Base-by-base conservation (phyloP, 768 basidiomycete genomes). In the Lactarius trivialis region DNA sequence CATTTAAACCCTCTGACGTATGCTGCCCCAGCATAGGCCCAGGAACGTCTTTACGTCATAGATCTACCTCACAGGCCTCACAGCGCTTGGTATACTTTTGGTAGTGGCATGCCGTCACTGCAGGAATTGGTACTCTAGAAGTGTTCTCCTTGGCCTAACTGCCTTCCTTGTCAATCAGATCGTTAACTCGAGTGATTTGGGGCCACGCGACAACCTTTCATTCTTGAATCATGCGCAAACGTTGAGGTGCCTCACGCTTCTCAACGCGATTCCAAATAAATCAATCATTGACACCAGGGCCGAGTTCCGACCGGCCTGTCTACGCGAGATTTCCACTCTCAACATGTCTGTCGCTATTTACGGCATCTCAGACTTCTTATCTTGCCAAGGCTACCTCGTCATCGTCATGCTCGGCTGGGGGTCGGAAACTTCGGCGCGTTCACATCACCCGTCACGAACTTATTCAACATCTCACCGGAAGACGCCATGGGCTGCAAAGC, bases 221-320 rank as follows among this genome's bases (percentile, higher is more conserved):
- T 19, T 30, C 30, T 56, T 21, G 17, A 39, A 30, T 56, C 21
- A 21, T 30, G 52, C 32, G 30, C 52, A 54, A 33, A 60, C 26
- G 11, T 60, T 8, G 39, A 60, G 34, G 53, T 54, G 33, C 41
- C n/a, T 60, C 53, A 48, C 41, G 15, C 32, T 48, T 8, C 55
- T 51, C 49, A 43, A 34, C 12, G 32, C 33, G 12, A 55, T 60
- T 32, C 43, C 53, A 4, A 49, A 56, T 6, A 24, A 26, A 26
- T 33, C 48, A 41, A n/a, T 11, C 55, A 51, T 51, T 37, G 5
- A 30, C 56, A 43, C 33, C 60, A 37, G 55, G 24, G 26, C 60
- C 60, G 49, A 56, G 55, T 33, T 56, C 60, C 60, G 60, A 56
- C 30, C 49, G 7, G 21, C 11, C 32, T 15, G 37, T 12, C 41